phyloP scores from a whole-genome alignment of 1,284 basidiomycete species.

The Ustilago esculenta region DNA sequence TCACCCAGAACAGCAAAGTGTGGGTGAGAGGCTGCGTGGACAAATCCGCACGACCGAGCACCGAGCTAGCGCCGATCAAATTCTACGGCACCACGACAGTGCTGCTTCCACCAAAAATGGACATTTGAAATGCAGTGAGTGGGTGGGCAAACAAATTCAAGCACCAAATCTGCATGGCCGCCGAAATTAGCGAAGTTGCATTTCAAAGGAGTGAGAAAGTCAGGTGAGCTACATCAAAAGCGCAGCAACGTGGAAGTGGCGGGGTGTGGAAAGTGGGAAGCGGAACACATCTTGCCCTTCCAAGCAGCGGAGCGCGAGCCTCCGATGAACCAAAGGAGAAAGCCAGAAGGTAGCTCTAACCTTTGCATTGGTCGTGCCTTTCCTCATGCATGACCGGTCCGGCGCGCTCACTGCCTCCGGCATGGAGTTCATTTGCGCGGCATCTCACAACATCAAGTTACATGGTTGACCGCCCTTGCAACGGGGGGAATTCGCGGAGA shows the following conservation, averaged over 20 bases:
- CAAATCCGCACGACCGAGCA: conserved; percentile 10
- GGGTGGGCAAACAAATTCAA: neutral
- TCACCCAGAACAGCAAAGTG: too few relatives aligned
- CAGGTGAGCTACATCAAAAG: too few relatives aligned
- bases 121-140: neutral
- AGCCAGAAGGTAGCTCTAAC: too few relatives aligned
- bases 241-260: too few relatives aligned
- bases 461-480: too few relatives aligned
- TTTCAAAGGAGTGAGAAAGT: too few relatives aligned
- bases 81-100: neutral
- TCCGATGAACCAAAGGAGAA: neutral
- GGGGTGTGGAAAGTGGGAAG: neutral
- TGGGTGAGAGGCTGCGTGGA: too few relatives aligned
- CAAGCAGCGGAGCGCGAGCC: neutral
- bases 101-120: neutral
- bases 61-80: conserved; percentile 23
- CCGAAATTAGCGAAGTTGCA: neutral
- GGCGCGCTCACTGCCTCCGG: conserved; percentile 13
- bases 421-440: conserved; percentile 1
- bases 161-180: neutral
- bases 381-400: conserved; percentile 11
- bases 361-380: too few relatives aligned
- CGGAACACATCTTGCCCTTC: neutral
- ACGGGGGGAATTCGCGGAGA: too few relatives aligned
- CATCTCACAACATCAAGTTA: too few relatives aligned